Evolutionary conservation across 192 early-diverging fungal genomes (phyloP).

Genomic region (Umbelopsis isabellina): DNA sequence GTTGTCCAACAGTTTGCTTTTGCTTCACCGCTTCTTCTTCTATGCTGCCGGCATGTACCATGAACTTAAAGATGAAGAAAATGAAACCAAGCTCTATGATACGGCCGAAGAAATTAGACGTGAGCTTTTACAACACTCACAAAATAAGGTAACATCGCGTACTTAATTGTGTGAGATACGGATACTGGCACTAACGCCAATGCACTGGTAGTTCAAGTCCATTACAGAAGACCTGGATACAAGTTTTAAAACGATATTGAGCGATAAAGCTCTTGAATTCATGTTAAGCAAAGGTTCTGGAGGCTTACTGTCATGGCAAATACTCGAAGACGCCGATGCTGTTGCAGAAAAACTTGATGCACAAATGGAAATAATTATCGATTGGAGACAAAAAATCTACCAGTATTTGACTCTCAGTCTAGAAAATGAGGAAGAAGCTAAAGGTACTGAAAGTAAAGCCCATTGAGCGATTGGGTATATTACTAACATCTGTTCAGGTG

Average conservation of each 20-base stretch:
- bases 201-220: not conserved
- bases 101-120: slow-evolving; percentile 42
- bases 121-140: slow-evolving; percentile 26
- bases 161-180: too few species aligned
- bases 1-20: slow-evolving; percentile 45
- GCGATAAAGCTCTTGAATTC: not conserved
- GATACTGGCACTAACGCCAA: too few species aligned
- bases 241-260: not conserved
- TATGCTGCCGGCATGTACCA: slow-evolving; percentile 62
- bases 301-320: slow-evolving; percentile 33
- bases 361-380: slow-evolving; percentile 37
- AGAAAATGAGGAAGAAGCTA: slow-evolving; percentile 29
- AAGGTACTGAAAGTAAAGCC: slow-evolving; percentile 11
- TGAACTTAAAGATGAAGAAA: slow-evolving; percentile 46
- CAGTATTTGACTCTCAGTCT: slow-evolving; percentile 29
- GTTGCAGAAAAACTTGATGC: slow-evolving; percentile 32
- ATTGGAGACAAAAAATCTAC: slow-evolving; percentile 39
- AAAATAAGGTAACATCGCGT: slow-evolving; percentile 35
- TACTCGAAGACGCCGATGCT: slow-evolving; percentile 31
- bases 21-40: slow-evolving; percentile 62
- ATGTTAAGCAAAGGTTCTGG: not conserved
- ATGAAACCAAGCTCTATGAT: slow-evolving; percentile 47
- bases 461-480: not conserved
- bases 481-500: not conserved
- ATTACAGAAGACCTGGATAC: not conserved